Evolutionary conservation across 2,329 filamentous ascomycete genomes (phyloP).

Genomic region (Colletotrichum chrysophilum): DNA sequence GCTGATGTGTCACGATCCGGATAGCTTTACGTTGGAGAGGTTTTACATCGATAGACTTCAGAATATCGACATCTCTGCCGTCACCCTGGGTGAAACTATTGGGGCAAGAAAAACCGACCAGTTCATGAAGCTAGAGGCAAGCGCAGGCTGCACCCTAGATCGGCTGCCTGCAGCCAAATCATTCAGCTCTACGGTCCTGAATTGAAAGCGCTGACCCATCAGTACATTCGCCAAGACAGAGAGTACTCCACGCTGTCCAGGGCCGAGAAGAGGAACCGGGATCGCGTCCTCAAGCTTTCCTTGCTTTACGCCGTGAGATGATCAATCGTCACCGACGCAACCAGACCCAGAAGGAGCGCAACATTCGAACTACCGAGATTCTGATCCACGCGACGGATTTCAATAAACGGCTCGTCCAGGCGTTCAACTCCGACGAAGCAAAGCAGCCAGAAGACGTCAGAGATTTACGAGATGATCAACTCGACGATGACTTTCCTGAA

Average conservation of each 20-base stretch:
- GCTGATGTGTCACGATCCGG: not conserved
- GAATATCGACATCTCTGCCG: not conserved
- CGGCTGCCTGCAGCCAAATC: not conserved
- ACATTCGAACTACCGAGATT: not conserved
- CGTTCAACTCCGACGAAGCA: not conserved
- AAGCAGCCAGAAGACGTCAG: not conserved
- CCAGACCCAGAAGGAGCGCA: not conserved
- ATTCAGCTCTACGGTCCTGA: not conserved
- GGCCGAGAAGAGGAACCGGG: not conserved
- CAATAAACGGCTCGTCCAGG: not conserved
- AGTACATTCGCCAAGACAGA: not conserved
- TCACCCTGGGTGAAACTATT: not conserved
- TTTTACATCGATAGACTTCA: not conserved
- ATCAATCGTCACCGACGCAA: not conserved
- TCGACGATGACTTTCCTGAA: not conserved
- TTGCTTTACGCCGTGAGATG: not conserved
- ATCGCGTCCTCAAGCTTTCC: not conserved
- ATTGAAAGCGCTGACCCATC: not conserved
- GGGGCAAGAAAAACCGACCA: fast-evolving
- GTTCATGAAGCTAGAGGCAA: not conserved
- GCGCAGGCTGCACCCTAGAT: not conserved
- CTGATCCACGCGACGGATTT: not conserved
- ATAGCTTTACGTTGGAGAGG: not conserved
- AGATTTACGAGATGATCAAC: not conserved
- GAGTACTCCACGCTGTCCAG: not conserved